Conservation (phyloP, 805 yeast genomes). For the Yamadazyma sp. region DNA sequence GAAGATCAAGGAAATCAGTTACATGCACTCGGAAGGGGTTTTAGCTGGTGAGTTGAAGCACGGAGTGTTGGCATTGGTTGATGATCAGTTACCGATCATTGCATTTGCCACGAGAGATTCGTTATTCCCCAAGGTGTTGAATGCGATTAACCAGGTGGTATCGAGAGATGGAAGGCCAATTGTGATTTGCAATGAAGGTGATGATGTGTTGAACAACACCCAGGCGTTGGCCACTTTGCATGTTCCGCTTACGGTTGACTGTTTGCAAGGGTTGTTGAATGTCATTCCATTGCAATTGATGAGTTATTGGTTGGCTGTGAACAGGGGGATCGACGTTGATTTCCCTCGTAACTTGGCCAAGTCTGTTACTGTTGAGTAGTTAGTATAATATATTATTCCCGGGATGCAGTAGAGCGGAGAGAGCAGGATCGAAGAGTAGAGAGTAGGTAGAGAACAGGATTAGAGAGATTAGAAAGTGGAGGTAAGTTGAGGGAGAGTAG, state of each 20-base stretch:
- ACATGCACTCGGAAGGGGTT: slow-evolving; percentile 99
- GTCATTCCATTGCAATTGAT: slow-evolving; percentile 93
- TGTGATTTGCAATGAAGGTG: slow-evolving; percentile 82
- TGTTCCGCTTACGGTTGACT: slow-evolving; percentile 94
- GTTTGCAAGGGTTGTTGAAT: slow-evolving; percentile 93
- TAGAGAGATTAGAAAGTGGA: too few relatives aligned
- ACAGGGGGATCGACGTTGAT: slow-evolving; percentile 94
- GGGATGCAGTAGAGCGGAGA: too few relatives aligned
- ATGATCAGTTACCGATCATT: slow-evolving; percentile 88
- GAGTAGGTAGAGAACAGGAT: too few relatives aligned
- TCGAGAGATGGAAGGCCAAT: slow-evolving; percentile 98
- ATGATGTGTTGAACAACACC: slow-evolving; percentile 56
- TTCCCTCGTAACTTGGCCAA: slow-evolving; percentile 99
- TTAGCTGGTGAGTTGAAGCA: slow-evolving; percentile 98
- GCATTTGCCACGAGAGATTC: slow-evolving; percentile 97
- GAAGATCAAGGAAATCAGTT: slow-evolving; percentile 96
- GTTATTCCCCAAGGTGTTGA: slow-evolving; percentile 91
- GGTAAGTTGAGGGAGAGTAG: too few relatives aligned
- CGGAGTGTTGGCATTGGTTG: slow-evolving; percentile 96
- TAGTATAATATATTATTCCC: slow-evolving; percentile 1
- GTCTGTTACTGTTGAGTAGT: slow-evolving; percentile 96
- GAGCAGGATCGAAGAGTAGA: too few relatives aligned
- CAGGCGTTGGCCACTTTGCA: slow-evolving; percentile 71
- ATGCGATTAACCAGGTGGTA: slow-evolving; percentile 93
- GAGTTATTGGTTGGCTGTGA: slow-evolving; percentile 95